Evolutionary conservation across 1,284 basidiomycete species (phyloP).

Genomic region (Boletus hoseneyae): DNA sequence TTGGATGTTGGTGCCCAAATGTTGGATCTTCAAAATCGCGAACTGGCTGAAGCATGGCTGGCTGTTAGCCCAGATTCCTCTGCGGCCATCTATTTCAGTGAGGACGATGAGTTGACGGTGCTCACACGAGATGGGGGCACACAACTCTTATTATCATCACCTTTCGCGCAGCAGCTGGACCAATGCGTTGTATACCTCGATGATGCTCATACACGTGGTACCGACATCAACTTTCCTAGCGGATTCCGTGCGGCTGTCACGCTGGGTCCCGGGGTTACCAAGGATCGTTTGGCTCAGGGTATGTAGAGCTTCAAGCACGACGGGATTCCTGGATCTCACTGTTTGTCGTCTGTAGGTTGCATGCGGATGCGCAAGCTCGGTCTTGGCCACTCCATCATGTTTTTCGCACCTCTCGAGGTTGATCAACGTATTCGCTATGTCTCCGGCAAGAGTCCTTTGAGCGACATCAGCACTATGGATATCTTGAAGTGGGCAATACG

Average conservation of each 20-base stretch:
- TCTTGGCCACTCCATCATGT: slow-evolving; percentile 46
- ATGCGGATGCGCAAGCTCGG: slow-evolving; percentile 54
- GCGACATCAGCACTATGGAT: slow-evolving; percentile 29
- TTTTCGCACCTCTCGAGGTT: slow-evolving; percentile 48
- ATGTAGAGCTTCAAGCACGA: slow-evolving; percentile 3
- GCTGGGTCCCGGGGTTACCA: slow-evolving; percentile 50
- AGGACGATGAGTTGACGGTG: slow-evolving; percentile 22
- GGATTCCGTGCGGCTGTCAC: slow-evolving; percentile 48
- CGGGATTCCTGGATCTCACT: not conserved
- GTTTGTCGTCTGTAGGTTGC: slow-evolving; percentile 35
- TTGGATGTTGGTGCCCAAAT: slow-evolving; percentile 59
- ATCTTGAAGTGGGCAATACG: slow-evolving; percentile 46
- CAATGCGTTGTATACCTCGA: slow-evolving; percentile 53
- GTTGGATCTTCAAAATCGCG: slow-evolving; percentile 45
- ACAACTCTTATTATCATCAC: slow-evolving; percentile 42
- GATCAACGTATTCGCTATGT: slow-evolving; percentile 39
- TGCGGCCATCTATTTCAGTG: slow-evolving; percentile 49
- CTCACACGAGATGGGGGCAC: slow-evolving; percentile 38
- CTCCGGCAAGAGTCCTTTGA: slow-evolving; percentile 4
- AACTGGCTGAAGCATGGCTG: slow-evolving; percentile 44
- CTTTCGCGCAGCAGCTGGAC: slow-evolving; percentile 40
- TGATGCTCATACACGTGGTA: slow-evolving; percentile 57
- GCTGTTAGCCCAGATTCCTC: slow-evolving; percentile 25
- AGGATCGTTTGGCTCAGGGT: slow-evolving; percentile 55
- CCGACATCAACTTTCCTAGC: slow-evolving; percentile 49